These are phyloP conservation scores for Luffa aegyptiaca DNA, from an alignment of 306 rosid genomes.

Conservation along the genomic window DNA sequence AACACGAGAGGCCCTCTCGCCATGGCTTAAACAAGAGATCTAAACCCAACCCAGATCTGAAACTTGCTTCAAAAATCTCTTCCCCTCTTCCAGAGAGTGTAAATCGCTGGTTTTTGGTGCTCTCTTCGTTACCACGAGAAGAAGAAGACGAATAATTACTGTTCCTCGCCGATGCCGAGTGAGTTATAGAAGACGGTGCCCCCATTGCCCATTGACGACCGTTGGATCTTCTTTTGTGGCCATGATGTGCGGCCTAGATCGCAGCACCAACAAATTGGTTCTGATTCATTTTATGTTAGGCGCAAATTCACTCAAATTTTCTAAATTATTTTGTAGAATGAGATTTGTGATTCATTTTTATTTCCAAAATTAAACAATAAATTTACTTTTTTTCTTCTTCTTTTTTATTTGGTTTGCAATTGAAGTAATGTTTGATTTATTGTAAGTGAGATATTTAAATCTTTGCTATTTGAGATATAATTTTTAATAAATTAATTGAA, in stretches of 20 bases:
- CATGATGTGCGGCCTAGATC: background rate
- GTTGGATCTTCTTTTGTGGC: background rate
- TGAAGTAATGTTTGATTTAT: too few relatives aligned
- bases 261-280: background rate
- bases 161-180: background rate
- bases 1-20: conserved; percentile 47
- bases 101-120: background rate
- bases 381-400: too few relatives aligned
- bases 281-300: background rate
- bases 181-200: conserved; percentile 2
- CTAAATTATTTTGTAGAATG: background rate
- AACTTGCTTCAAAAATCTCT: background rate
- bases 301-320: background rate
- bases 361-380: background rate
- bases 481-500: too few relatives aligned
- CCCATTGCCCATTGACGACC: background rate
- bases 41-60: conserved; percentile 22
- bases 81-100: background rate
- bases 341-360: background rate
- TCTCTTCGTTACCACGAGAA: background rate
- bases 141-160: conserved; percentile 3
- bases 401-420: too few relatives aligned
- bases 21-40: conserved; percentile 30
- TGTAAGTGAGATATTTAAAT: background rate
- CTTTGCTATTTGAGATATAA: background rate